Percentiles rank a stretch among this genome's conserved stretches.
Evolutionary conservation across 495 filamentous ascomycete species (phyloP).

Genomic region (Penicillium maclennaniae): DNA sequence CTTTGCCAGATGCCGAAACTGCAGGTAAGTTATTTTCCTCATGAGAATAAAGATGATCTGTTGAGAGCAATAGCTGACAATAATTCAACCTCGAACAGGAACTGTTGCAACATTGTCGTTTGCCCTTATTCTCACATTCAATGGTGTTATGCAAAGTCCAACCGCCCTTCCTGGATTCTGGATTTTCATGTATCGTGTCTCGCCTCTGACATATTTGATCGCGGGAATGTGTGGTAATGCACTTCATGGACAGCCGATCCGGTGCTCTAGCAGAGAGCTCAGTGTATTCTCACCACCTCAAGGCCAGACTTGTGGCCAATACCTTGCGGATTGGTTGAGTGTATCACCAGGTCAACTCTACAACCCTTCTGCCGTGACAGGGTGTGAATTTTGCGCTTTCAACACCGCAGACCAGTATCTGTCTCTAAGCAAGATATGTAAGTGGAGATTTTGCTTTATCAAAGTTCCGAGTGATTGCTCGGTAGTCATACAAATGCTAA

Average conservation of each 20-base stretch:
- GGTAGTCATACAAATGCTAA: no score
- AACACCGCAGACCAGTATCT: conserved; percentile 33
- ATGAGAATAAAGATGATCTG: no score
- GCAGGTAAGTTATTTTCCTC: conserved; percentile 22
- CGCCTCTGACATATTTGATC: conserved; percentile 50
- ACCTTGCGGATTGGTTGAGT: conserved; percentile 45
- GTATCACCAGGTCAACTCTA: conserved; percentile 47
- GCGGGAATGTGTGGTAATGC: conserved; percentile 40
- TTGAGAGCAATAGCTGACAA: no score
- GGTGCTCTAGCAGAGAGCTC: conserved; percentile 47
- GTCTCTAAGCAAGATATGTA: conserved; percentile 27
- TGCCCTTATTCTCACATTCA: conserved; percentile 51
- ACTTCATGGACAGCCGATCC: conserved; percentile 29
- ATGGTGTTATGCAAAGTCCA: conserved; percentile 57
- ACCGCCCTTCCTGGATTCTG: conserved; percentile 60
- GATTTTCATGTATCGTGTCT: conserved; percentile 58
- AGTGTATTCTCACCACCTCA: conserved; percentile 45
- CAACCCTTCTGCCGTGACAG: conserved; percentile 38
- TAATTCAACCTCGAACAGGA: no score
- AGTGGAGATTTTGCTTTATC: no score
- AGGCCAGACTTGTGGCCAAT: conserved; percentile 49
- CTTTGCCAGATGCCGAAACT: conserved; percentile 13
- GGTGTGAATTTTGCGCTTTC: conserved; percentile 57
- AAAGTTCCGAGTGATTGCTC: no score
- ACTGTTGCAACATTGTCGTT: conserved; percentile 35